phyloP scores from a whole-genome alignment of 2,329 filamentous ascomycete species.

The Cercospora sojina region DNA sequence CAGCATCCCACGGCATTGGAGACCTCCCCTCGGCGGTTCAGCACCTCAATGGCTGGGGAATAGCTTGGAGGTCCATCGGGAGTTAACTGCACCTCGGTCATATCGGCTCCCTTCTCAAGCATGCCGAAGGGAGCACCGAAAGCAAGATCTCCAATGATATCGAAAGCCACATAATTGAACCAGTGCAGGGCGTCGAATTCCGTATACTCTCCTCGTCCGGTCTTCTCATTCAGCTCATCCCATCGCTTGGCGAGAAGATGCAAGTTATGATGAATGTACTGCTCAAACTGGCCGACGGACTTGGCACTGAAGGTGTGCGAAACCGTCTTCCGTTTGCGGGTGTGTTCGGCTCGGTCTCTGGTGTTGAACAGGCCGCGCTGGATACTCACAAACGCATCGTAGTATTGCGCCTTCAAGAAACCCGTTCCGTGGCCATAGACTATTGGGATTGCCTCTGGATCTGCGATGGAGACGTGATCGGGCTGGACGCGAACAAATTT shows the following conservation, averaged over 20 bases:
- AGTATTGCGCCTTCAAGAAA: slow-evolving; percentile 66
- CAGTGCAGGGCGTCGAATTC: slow-evolving; percentile 64
- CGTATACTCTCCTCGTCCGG: slow-evolving; percentile 54
- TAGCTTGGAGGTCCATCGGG: slow-evolving; percentile 33
- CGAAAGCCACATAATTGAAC: slow-evolving; percentile 79
- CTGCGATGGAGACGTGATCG: slow-evolving; percentile 77
- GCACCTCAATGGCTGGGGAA: slow-evolving; percentile 70
- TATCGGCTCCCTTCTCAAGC: slow-evolving; percentile 65
- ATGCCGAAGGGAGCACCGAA: slow-evolving; percentile 75
- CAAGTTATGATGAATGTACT: slow-evolving; percentile 80
- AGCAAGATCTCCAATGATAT: slow-evolving; percentile 63
- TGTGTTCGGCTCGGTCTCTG: slow-evolving; percentile 75
- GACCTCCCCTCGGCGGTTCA: slow-evolving; percentile 85
- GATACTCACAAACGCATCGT: slow-evolving; percentile 89
- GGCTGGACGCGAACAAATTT: slow-evolving; percentile 82
- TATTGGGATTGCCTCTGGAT: slow-evolving; percentile 70
- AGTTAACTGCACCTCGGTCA: slow-evolving; percentile 35
- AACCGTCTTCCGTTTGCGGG: slow-evolving; percentile 84
- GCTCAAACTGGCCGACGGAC: slow-evolving; percentile 71
- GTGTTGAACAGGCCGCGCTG: slow-evolving; percentile 86
- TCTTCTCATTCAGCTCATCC: slow-evolving; percentile 60
- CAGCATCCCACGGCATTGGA: slow-evolving; percentile 72
- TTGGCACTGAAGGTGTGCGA: slow-evolving; percentile 84
- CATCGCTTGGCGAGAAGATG: slow-evolving; percentile 71
- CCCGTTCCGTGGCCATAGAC: slow-evolving; percentile 68